A percentile compares a stretch with the other conserved stretches of the same genome.
Evolutionary conservation across 78 protist genomes (phyloP).

Genomic region (Tieghemostelium lacteum): DNA sequence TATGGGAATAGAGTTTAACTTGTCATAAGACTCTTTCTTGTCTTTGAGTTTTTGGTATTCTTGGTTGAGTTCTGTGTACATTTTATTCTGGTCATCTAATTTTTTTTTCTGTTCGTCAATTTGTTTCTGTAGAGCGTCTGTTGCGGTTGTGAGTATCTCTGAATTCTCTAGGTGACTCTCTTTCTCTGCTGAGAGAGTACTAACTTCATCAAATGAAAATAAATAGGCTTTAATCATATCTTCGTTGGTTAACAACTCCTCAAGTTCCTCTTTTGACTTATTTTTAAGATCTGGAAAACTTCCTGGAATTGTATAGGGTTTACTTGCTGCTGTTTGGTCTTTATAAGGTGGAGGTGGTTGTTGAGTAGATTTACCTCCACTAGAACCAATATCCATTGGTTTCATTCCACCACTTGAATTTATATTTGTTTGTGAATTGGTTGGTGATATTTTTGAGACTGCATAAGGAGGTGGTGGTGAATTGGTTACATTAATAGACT

Average conservation of each 20-base stretch:
- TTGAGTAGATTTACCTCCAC: too few relatives aligned
- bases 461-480: conserved; percentile 24
- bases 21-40: neutral
- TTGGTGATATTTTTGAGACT: conserved; percentile 2
- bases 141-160: conserved; percentile 7
- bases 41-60: neutral
- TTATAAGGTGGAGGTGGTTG: neutral
- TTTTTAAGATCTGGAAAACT: conserved; percentile 39
- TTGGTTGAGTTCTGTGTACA: neutral
- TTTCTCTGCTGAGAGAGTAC: conserved; percentile 10
- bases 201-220: conserved; percentile 40
- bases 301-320: conserved; percentile 34
- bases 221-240: conserved; percentile 25
- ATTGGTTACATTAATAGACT: neutral
- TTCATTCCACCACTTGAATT: neutral
- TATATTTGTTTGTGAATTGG: conserved; percentile 6
- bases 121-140: neutral
- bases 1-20: neutral
- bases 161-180: neutral
- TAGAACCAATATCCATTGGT: too few relatives aligned
- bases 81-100: neutral
- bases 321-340: conserved; percentile 9
- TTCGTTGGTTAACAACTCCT: conserved; percentile 6
- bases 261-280: conserved; percentile 42
- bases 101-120: neutral